A percentile compares a stretch with the other conserved stretches of the same genome.
phyloP scores from a whole-genome alignment of 1,139 yeast genomes.

The Magnusiomyces tetraspermus region DNA sequence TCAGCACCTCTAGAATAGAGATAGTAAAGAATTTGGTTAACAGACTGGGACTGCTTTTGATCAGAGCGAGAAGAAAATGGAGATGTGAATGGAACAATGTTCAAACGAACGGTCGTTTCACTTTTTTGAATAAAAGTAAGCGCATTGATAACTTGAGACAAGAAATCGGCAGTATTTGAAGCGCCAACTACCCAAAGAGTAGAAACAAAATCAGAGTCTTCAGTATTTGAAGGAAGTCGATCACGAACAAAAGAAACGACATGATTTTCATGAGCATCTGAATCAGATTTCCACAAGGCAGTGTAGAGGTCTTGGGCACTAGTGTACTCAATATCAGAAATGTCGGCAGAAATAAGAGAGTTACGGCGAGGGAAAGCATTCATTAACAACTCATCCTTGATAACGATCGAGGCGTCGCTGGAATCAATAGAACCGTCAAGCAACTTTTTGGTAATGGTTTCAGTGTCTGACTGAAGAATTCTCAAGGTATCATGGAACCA shows the following conservation, averaged over 20 bases:
- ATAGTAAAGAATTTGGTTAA: not conserved
- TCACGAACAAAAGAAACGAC: slow-evolving; percentile 4
- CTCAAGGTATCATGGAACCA: slow-evolving; percentile 37
- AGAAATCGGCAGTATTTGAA: slow-evolving; percentile 32
- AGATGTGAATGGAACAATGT: slow-evolving; percentile 24
- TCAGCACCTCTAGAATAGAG: not conserved
- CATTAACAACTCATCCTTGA: slow-evolving; percentile 12
- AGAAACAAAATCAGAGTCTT: slow-evolving; percentile 13
- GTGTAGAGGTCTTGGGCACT: slow-evolving; percentile 18
- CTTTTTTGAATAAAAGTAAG: slow-evolving; percentile 26
- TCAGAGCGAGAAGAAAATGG: not conserved
- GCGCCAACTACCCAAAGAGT: slow-evolving; percentile 54
- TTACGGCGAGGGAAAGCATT: slow-evolving; percentile 26
- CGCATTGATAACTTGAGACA: slow-evolving; percentile 38
- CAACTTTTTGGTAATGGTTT: slow-evolving; percentile 22
- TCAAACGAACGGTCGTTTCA: slow-evolving; percentile 32
- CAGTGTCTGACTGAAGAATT: slow-evolving; percentile 28
- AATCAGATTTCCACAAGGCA: not conserved
- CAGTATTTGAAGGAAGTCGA: slow-evolving; percentile 2
- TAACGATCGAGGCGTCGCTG: not conserved
- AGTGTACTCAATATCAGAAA: slow-evolving; percentile 14
- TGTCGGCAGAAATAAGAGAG: slow-evolving; percentile 31
- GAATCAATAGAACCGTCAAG: slow-evolving; percentile 15
- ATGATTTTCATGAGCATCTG: not conserved
- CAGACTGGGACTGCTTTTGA: not conserved